Evolutionary conservation across 2,329 filamentous ascomycete species (phyloP), one percentile per base, ranked within the genome.

Genomic region (Mollisiaceae sp.): DNA sequence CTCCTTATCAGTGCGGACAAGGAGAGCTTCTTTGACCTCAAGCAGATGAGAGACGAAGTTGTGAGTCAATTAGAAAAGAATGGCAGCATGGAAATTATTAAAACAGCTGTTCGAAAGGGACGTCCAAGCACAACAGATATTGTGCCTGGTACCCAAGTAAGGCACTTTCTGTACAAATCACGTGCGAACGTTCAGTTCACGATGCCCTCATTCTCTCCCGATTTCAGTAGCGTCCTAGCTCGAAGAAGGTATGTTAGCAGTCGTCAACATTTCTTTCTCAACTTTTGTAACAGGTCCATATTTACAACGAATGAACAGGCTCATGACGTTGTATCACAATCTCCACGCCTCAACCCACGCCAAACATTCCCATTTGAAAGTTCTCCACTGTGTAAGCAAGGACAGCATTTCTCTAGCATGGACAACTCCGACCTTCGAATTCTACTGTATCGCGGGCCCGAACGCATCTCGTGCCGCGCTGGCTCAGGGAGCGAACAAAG

Each of bases 91-190:
- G 82, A 88, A 36, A 82, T 91, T 62, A 94, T 99, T 75, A 87
- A 87, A 68, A 79, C 83, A 2, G 91, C 94, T 15, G 87, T 92
- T 38, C 84, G 84, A 11, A 82, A 85, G 39, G 93, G 93, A 12
- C 90, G 94, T 11, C 89, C 91, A 0, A 82, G 81, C 32, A 86
- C 90, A 65, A 86, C 87, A 18, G 90, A 95, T 65, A 89, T 99
- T 65, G 86, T 93, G 0, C 91, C 93, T 0, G 91, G 91, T 27
- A 91, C 90, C 18, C 89, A 91, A 38, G 81, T 98, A 60, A 89
- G 91, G 71, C 95, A 99, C 81, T 99, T 98, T 75, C 80, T 99
- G 20, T 99, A 97, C 83, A 99, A 98, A 79, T 97, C 92, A 18
- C 87, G 92, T 66, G 89, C 90, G 22, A 97, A 99, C 73, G 95